These are phyloP conservation scores for Alternaria ethzedia DNA, from an alignment of 2,329 filamentous ascomycete species.

Conservation along the genomic window DNA sequence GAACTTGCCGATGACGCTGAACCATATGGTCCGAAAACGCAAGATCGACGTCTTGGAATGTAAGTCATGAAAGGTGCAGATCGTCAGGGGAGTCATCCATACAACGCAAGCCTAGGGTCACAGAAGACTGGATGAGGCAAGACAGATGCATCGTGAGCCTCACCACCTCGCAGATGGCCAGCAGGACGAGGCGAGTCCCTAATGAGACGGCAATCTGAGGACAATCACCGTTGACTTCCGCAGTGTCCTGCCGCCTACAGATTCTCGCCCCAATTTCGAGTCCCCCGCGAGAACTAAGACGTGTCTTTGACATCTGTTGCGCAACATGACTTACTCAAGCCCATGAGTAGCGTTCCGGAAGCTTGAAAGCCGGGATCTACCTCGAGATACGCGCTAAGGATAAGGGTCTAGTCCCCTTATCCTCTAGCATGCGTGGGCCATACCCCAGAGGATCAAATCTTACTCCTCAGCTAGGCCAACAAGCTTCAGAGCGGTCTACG, in stretches of 20 bases:
- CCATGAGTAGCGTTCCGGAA: background rate
- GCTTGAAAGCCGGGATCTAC: conserved; percentile 3
- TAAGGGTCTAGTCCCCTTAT: background rate
- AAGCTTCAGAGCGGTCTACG: background rate
- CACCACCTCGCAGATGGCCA: background rate
- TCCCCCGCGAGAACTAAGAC: background rate
- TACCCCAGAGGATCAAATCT: conserved; percentile 2
- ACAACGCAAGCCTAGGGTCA: background rate
- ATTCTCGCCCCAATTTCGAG: background rate
- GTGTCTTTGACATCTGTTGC: background rate
- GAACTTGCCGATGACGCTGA: background rate
- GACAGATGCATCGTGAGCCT: background rate
- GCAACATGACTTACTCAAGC: background rate
- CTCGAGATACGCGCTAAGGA: background rate
- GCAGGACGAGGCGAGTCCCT: background rate
- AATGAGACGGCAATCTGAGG: background rate
- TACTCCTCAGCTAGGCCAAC: background rate
- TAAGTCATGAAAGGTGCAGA: background rate
- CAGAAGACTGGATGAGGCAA: background rate
- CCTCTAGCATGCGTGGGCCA: background rate
- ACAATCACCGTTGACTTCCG: background rate
- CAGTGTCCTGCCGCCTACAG: background rate
- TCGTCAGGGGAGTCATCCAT: conserved; percentile 10
- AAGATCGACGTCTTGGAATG: conserved; percentile 5
- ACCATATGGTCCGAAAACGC: background rate